A percentile compares a stretch with the other conserved stretches of the same genome.
phyloP scores from a whole-genome alignment of 108 stramenopile genomes.

The Stephanodiscus minutulus region DNA sequence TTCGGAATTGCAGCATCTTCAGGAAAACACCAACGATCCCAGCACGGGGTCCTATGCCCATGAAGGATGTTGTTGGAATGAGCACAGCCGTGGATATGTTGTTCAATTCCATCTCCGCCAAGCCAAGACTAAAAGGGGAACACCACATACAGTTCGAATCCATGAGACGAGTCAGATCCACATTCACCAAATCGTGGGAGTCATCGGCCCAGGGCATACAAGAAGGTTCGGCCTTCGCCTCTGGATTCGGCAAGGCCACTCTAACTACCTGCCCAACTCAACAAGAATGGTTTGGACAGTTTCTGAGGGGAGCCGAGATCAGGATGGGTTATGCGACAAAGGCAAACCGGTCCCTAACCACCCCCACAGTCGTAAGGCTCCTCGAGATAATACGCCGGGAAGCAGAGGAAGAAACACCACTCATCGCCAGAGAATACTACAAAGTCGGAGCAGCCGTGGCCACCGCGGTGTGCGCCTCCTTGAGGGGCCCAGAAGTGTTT shows the following conservation, averaged over 20 bases:
- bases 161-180: no score
- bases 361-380: neutral
- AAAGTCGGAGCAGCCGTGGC: slow-evolving; percentile 3
- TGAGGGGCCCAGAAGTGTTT: slow-evolving; percentile 12
- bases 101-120: no score
- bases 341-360: slow-evolving; percentile 1
- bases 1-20: neutral
- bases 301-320: neutral
- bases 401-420: neutral
- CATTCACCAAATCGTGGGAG: no score
- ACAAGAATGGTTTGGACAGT: slow-evolving; percentile 18
- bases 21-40: neutral
- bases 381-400: neutral
- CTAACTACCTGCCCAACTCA: slow-evolving; percentile 15
- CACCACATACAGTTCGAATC: no score
- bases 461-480: neutral
- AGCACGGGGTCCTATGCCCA: neutral
- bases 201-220: neutral
- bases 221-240: slow-evolving; percentile 6
- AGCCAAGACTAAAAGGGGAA: no score
- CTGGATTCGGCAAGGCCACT: neutral
- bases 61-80: neutral
- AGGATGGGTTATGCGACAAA: slow-evolving; percentile 19
- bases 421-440: neutral
- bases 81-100: neutral